Percentiles rank a stretch among this genome's conserved stretches.
Evolutionary conservation across 805 yeast species (phyloP).

Genomic region (Metschnikowia amazonensis): DNA sequence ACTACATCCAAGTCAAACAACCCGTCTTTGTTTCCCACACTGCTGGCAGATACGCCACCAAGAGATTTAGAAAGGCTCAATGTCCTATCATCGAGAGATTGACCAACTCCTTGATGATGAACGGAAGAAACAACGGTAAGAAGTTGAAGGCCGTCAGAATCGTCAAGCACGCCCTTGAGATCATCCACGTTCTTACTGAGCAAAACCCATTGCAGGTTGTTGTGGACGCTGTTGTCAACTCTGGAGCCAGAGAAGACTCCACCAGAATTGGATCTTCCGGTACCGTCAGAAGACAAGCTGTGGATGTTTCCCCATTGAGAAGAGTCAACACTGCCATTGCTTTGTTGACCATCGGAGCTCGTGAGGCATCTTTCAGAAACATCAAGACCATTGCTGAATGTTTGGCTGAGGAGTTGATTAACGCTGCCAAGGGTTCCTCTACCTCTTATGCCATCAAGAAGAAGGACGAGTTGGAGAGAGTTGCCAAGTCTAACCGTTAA

Average conservation of each 20-base stretch:
- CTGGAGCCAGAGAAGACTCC: conserved; percentile 99
- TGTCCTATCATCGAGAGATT: conserved; percentile 99
- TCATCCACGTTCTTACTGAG: conserved; percentile 94
- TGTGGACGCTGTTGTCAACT: conserved; percentile 99
- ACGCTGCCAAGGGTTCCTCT: conserved; percentile 99
- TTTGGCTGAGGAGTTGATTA: conserved; percentile 99
- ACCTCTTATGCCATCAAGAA: conserved; percentile 99
- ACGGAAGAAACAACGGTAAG: conserved; percentile 99
- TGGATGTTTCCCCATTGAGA: conserved; percentile 99
- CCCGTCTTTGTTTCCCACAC: conserved; percentile 99
- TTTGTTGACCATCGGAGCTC: conserved; percentile 97
- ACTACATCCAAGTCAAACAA: conserved; percentile 96
- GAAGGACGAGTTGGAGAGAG: conserved; percentile 99
- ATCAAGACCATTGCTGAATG: conserved; percentile 99
- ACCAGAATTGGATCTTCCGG: conserved; percentile 99
- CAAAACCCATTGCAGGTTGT: conserved; percentile 99
- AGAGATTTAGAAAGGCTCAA: conserved; percentile 99
- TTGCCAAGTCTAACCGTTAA: conserved; percentile 99
- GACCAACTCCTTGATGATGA: conserved; percentile 99
- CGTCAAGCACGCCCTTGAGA: conserved; percentile 98
- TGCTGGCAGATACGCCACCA: conserved; percentile 99
- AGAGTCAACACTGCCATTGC: conserved; percentile 99
- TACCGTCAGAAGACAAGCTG: conserved; percentile 99
- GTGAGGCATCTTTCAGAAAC: conserved; percentile 99
- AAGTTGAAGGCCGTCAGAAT: conserved; percentile 99